These are phyloP conservation scores for Drechslera avenae DNA, from an alignment of 2,329 filamentous ascomycete species.

Conservation along the genomic window DNA sequence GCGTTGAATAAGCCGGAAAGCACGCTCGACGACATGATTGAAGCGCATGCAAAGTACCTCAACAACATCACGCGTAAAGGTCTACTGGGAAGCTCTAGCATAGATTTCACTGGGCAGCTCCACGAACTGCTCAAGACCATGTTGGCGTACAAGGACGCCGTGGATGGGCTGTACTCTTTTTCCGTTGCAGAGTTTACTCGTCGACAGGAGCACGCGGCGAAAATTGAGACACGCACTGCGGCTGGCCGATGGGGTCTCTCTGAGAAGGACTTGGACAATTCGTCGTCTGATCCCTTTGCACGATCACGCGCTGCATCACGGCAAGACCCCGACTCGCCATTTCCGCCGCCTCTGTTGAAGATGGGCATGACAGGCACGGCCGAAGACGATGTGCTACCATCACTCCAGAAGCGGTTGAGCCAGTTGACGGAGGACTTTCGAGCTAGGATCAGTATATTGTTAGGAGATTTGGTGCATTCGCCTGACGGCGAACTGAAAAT, in stretches of 20 bases:
- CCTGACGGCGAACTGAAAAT: slow-evolving; percentile 95
- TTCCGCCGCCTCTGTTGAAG: slow-evolving; percentile 48
- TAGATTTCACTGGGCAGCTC: slow-evolving; percentile 85
- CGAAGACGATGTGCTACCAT: slow-evolving; percentile 71
- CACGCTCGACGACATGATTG: slow-evolving; percentile 93
- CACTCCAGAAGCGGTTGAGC: slow-evolving; percentile 73
- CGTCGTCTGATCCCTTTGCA: slow-evolving; percentile 32
- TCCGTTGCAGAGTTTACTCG: slow-evolving; percentile 92
- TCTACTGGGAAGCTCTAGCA: slow-evolving; percentile 73
- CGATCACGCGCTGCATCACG: slow-evolving; percentile 28
- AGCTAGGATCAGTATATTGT: slow-evolving; percentile 74
- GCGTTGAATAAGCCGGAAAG: slow-evolving; percentile 82
- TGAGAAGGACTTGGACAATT: slow-evolving; percentile 52
- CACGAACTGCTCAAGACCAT: slow-evolving; percentile 92
- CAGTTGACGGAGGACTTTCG: slow-evolving; percentile 78
- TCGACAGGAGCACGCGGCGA: slow-evolving; percentile 82
- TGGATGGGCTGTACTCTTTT: slow-evolving; percentile 93
- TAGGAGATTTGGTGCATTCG: slow-evolving; percentile 91
- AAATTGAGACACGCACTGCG: slow-evolving; percentile 69
- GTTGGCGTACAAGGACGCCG: slow-evolving; percentile 89
- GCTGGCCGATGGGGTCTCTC: slow-evolving; percentile 68
- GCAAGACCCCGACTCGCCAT: slow-evolving; percentile 50
- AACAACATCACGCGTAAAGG: slow-evolving; percentile 96
- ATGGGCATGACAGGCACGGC: slow-evolving; percentile 45
- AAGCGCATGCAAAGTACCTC: slow-evolving; percentile 87